Evolutionary conservation across 768 basidiomycete genomes (phyloP).

Genomic region (Kwoniella heveanensis): DNA sequence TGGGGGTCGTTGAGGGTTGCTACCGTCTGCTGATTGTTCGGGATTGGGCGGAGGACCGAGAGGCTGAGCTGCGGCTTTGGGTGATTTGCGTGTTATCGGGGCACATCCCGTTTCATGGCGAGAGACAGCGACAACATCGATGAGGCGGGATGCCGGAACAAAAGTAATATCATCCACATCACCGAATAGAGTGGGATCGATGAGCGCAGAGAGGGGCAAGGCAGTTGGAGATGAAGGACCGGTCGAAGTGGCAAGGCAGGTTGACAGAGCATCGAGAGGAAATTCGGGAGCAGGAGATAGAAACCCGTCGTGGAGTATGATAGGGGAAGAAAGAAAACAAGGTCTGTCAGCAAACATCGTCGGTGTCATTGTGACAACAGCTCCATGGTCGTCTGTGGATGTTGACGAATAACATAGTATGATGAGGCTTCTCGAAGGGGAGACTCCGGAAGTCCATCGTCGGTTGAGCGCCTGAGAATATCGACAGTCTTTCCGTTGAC

Average conservation of each 20-base stretch:
- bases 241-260: slow-evolving; percentile 5
- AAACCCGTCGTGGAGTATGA: slow-evolving; percentile 18
- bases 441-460: background rate
- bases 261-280: slow-evolving; percentile 20
- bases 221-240: slow-evolving; percentile 15
- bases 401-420: slow-evolving; percentile 2
- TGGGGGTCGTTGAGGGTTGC: slow-evolving; percentile 40
- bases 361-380: background rate
- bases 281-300: slow-evolving; percentile 22
- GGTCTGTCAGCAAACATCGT: slow-evolving; percentile 12
- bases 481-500: background rate
- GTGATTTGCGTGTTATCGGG: slow-evolving; percentile 10
- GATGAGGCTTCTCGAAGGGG: background rate
- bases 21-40: slow-evolving; percentile 1
- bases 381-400: no score
- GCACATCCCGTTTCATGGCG: background rate
- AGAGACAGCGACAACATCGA: background rate
- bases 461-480: background rate
- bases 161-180: slow-evolving; percentile 8
- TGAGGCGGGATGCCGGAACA: background rate
- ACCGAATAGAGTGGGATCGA: slow-evolving; percentile 5
- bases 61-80: slow-evolving; percentile 13
- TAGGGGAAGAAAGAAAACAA: slow-evolving; percentile 6
- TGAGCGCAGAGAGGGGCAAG: slow-evolving; percentile 14
- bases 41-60: slow-evolving; percentile 15